Evolutionary conservation across 257 asterid species (phyloP), one percentile per base, ranked within the genome.

Genomic region (Primulina huaijiensis): DNA sequence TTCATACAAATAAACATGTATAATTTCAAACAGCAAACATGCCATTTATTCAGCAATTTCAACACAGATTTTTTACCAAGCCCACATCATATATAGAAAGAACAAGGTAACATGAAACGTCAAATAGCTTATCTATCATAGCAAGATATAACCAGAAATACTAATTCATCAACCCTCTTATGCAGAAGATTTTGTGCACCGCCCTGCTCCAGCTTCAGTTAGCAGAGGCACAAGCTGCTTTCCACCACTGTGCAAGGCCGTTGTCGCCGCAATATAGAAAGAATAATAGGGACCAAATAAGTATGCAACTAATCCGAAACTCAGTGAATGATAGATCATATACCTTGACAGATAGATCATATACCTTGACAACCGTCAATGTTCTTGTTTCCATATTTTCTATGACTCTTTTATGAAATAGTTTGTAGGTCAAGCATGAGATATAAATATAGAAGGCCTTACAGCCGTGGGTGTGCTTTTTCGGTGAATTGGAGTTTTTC

Each of bases 181-280:
- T n/a, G 85, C 73, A 6, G 95, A 78, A 62, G 80, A 71, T 72
- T 75, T 81, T 68, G 89, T 79, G 58, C 83, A n/a, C n/a, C n/a
- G n/a, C n/a, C n/a, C 34, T 16, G 92, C 98, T 55, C 95, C 93
- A 40, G 90, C 97, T 77, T 89, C 97, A 30, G 90, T 86, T 58
- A 93, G 88, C 84, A 89, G 21, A n/a, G n/a, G n/a, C n/a, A n/a
- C n/a, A n/a, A n/a, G n/a, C n/a, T n/a, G n/a, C n/a, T n/a, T n/a
- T n/a, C n/a, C n/a, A n/a, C n/a, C n/a, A n/a, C n/a, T n/a, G n/a
- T n/a, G n/a, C n/a, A n/a, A n/a, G n/a, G n/a, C n/a, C n/a, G n/a
- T n/a, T n/a, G n/a, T n/a, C n/a, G n/a, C n/a, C 88, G 91, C 93
- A 82, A 69, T 74, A 65, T 17, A 21, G 8, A 17, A 7, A 16